A percentile compares a stretch with the other conserved stretches of the same genome.
Evolutionary conservation across 805 yeast species (phyloP).

Genomic region (Suhomyces kilbournensis): DNA sequence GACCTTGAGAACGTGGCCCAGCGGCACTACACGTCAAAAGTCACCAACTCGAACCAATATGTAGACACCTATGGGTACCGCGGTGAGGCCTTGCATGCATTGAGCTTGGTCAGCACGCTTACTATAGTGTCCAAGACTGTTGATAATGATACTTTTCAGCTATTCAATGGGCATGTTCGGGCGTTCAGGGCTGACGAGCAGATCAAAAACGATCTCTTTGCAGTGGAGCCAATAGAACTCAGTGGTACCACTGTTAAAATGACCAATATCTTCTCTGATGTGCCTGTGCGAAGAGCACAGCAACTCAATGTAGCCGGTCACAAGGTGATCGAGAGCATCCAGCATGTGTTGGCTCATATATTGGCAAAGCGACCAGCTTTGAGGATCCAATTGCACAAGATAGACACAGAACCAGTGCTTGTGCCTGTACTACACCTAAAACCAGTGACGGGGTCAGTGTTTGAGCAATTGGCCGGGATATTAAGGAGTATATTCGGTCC

Average conservation of each 20-base stretch:
- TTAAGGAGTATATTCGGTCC: constrained; percentile 28
- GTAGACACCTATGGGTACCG: constrained; percentile 6
- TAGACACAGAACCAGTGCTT: neutral
- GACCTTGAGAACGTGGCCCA: constrained; percentile 49
- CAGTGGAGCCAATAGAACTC: constrained; percentile 1
- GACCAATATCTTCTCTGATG: constrained; percentile 38
- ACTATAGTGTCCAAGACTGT: constrained; percentile 43
- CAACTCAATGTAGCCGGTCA: constrained; percentile 16
- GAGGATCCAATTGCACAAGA: constrained; percentile 12
- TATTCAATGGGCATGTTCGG: neutral
- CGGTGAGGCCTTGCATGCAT: constrained; percentile 12
- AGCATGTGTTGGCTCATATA: constrained; percentile 25
- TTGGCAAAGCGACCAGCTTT: constrained; percentile 22
- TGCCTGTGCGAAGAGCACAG: constrained; percentile 43
- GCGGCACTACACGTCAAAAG: constrained; percentile 29
- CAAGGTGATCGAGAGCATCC: constrained; percentile 24
- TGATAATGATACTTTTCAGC: constrained; percentile 13
- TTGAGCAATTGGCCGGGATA: neutral
- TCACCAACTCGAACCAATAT: neutral
- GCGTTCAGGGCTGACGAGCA: neutral
- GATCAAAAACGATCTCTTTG: constrained; percentile 1
- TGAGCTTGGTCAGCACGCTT: constrained; percentile 30
- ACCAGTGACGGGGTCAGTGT: neutral
- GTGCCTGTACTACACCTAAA: constrained; percentile 11
- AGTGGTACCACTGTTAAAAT: constrained; percentile 41